Evolutionary conservation across 2,329 filamentous ascomycete genomes (phyloP).

Genomic region (Cordyceps militaris): DNA sequence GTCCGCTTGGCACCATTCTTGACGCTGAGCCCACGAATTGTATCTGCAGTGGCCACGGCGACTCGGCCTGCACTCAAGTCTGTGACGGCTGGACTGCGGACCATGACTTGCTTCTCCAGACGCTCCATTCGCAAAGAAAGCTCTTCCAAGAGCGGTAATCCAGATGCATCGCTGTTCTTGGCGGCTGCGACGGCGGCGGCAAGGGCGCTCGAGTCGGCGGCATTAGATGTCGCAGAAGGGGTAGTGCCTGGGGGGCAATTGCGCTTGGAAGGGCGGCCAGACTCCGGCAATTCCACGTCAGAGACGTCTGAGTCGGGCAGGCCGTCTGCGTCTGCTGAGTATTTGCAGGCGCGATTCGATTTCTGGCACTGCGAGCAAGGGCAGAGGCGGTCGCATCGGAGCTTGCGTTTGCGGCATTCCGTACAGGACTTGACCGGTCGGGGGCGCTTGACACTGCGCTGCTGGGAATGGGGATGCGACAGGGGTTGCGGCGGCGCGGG

Average conservation of each 20-base stretch:
- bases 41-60: constrained; percentile 33
- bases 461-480: constrained; percentile 19
- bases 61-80: constrained; percentile 27
- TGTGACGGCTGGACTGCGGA: constrained; percentile 33
- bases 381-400: constrained; percentile 48
- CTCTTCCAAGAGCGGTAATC: constrained; percentile 37
- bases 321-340: constrained; percentile 42
- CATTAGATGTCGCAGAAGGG: constrained; percentile 10
- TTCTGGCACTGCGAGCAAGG: constrained; percentile 54
- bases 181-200: constrained; percentile 14
- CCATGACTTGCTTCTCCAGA: constrained; percentile 43
- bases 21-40: constrained; percentile 43
- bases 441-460: constrained; percentile 45
- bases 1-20: constrained; percentile 41
- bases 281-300: constrained; percentile 31
- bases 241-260: constrained; percentile 25
- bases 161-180: constrained; percentile 28
- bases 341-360: constrained; percentile 47
- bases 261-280: constrained; percentile 32
- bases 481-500: constrained; percentile 14
- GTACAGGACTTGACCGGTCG: constrained; percentile 50
- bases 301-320: constrained; percentile 44
- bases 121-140: constrained; percentile 44
- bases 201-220: constrained; percentile 2
- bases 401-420: constrained; percentile 50